Base-by-base conservation (phyloP, 1,284 basidiomycete genomes). In the Mycena citricolor region DNA sequence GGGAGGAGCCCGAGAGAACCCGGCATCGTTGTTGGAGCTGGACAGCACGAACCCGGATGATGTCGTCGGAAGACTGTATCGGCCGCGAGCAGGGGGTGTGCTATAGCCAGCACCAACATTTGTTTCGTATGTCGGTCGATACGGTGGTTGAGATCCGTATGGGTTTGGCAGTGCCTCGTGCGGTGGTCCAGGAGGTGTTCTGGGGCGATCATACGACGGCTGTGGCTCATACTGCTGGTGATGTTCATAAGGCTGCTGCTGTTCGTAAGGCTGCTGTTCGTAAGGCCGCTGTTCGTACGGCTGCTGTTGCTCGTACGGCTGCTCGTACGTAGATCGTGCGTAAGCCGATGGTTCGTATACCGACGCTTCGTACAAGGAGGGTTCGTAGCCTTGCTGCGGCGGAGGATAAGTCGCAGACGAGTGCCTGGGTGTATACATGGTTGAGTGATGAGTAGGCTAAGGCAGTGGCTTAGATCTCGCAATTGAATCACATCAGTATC, bases 31-130 rank as follows among this genome's bases (percentile, higher is more conserved):
- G 61, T 53, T n/a, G 49, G 63, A 46, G 49, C 61, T 62, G 42
- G 66, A 51, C 50, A 73, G 74, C 47, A 77, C 64, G 55, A 86
- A 88, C n/a, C 85, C 85, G 13, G 86, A 84, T 0, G 83, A 79
- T 13, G 78, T 66, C 1, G 76, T 58, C 14, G 85, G 82, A 48
- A 86, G 64, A 54, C 81, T 86, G 52, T 82, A 79, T 42, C 85
- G 70, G 30, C 74, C 76, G 44, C 74, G 71, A 39, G 57, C 61
- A 44, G 68, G 61, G 14, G 65, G 57, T 13, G 61, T 70, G 56
- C 54, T 64, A 42, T 60, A 70, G 53, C 65, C 52, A 16, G 62
- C 49, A 19, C 68, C 58, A 23, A 62, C 49, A 30, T 55, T 52
- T n/a, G 64, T 56, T 46, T 86, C 82, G 54, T 83, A 81, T n/a